Conservation (phyloP, 2,329 filamentous ascomycete species). For the Pseudocercospora eumusae region DNA sequence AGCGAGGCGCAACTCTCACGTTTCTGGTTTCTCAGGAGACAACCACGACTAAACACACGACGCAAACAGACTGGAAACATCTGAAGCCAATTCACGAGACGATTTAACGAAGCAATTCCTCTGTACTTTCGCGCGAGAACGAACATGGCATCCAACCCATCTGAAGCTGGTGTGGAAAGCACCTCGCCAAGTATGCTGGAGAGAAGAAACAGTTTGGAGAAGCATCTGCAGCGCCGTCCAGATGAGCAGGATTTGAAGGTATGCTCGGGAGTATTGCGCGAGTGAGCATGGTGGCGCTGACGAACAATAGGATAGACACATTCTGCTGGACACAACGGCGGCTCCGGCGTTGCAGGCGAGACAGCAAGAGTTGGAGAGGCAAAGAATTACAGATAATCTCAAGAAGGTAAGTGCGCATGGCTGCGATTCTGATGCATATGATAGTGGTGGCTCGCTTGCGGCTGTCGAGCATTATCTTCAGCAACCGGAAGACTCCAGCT, state of each 20-base stretch:
- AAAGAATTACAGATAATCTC: conserved; percentile 62
- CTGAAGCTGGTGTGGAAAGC: conserved; percentile 22
- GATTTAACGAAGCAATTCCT: background rate
- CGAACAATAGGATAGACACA: conserved; percentile 53
- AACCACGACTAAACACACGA: background rate
- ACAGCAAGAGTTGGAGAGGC: conserved; percentile 64
- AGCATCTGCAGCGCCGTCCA: conserved; percentile 48
- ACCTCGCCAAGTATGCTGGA: conserved; percentile 23
- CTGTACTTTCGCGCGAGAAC: background rate
- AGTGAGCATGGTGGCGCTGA: background rate
- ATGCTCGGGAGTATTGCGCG: background rate
- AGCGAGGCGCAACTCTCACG: background rate
- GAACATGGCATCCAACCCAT: conserved; percentile 19
- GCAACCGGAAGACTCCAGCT: background rate
- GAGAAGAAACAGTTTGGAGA: conserved; percentile 27
- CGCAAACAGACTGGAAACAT: background rate
- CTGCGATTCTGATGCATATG: background rate
- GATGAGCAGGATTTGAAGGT: conserved; percentile 62
- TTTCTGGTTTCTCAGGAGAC: conserved; percentile 4
- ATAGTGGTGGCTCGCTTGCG: background rate
- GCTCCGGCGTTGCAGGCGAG: conserved; percentile 67
- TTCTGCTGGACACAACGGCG: conserved; percentile 66
- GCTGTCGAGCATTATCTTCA: background rate
- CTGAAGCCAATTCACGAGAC: background rate
- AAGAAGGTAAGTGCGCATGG: conserved; percentile 51